These are phyloP conservation scores for Colletotrichum sojae DNA, from an alignment of 2,329 filamentous ascomycete species.

Conservation along the genomic window DNA sequence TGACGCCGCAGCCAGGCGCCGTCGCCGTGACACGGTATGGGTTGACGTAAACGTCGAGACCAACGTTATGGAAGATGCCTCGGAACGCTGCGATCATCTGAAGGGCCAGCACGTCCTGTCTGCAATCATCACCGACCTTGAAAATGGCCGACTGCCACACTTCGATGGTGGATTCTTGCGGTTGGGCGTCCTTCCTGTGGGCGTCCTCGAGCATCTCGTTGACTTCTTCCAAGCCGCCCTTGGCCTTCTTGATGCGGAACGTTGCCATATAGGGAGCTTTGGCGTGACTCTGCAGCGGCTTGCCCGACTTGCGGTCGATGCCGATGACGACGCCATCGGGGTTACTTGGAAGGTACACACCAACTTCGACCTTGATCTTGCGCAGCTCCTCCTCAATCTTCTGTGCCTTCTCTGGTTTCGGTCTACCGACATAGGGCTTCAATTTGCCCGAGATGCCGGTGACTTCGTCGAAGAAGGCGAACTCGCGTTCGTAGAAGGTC, in stretches of 20 bases:
- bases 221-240: conserved; percentile 64
- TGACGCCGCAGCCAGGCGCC: conserved; percentile 96
- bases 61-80: conserved; percentile 95
- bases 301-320: conserved; percentile 97
- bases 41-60: conserved; percentile 96
- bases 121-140: conserved; percentile 98
- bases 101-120: conserved; percentile 94
- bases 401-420: conserved; percentile 97
- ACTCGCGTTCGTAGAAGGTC: conserved; percentile 93
- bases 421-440: conserved; percentile 90
- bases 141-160: conserved; percentile 99
- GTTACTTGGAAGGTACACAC: conserved; percentile 97
- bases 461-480: conserved; percentile 98
- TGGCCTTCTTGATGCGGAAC: conserved; percentile 93
- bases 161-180: conserved; percentile 77
- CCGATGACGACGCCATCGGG: conserved; percentile 97
- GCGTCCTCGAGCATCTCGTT: conserved; percentile 67
- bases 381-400: conserved; percentile 99
- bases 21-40: conserved; percentile 98
- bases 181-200: conserved; percentile 52
- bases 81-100: conserved; percentile 99
- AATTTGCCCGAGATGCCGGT: conserved; percentile 96
- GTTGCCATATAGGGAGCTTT: conserved; percentile 99
- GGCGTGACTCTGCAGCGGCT: conserved; percentile 96
- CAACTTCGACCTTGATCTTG: conserved; percentile 96